A percentile compares a stretch with the other conserved stretches of the same genome.
These are phyloP conservation scores for Hygrophorus pudorinus DNA, from an alignment of 768 basidiomycete species.

Conservation along the genomic window DNA sequence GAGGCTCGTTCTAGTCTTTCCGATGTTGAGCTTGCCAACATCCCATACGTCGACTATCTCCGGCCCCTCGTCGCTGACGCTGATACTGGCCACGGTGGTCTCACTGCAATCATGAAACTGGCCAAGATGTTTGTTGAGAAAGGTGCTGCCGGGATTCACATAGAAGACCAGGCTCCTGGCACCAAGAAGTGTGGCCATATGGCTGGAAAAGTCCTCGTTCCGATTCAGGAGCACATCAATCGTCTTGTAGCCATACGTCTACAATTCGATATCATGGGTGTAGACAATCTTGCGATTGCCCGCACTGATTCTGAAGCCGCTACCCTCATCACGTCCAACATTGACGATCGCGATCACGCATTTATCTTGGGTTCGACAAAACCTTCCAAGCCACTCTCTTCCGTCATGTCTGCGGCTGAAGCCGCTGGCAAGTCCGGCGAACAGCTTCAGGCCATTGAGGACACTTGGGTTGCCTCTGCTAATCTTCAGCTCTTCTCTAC, in stretches of 20 bases:
- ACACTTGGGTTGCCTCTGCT: slow-evolving; percentile 74
- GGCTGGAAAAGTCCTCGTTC: slow-evolving; percentile 95
- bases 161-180: slow-evolving; percentile 96
- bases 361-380: slow-evolving; percentile 95
- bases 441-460: slow-evolving; percentile 80
- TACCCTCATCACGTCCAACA: slow-evolving; percentile 92
- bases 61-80: slow-evolving; percentile 95
- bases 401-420: slow-evolving; percentile 80
- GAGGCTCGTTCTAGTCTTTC: slow-evolving; percentile 66
- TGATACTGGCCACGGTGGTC: slow-evolving; percentile 95
- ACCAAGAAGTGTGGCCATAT: slow-evolving; percentile 96
- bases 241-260: slow-evolving; percentile 94
- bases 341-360: slow-evolving; percentile 93
- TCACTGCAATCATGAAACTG: slow-evolving; percentile 98
- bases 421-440: slow-evolving; percentile 68
- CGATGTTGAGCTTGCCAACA: slow-evolving; percentile 59
- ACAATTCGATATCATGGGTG: slow-evolving; percentile 98
- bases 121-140: slow-evolving; percentile 99
- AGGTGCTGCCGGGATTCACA: slow-evolving; percentile 94
- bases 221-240: slow-evolving; percentile 96
- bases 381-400: slow-evolving; percentile 53
- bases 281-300: slow-evolving; percentile 86
- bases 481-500: slow-evolving; percentile 72
- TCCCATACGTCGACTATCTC: slow-evolving; percentile 77
- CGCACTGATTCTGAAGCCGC: slow-evolving; percentile 98